Evolutionary conservation across 2,329 filamentous ascomycete genomes (phyloP).

Genomic region (Daldinia eschscholtzii): DNA sequence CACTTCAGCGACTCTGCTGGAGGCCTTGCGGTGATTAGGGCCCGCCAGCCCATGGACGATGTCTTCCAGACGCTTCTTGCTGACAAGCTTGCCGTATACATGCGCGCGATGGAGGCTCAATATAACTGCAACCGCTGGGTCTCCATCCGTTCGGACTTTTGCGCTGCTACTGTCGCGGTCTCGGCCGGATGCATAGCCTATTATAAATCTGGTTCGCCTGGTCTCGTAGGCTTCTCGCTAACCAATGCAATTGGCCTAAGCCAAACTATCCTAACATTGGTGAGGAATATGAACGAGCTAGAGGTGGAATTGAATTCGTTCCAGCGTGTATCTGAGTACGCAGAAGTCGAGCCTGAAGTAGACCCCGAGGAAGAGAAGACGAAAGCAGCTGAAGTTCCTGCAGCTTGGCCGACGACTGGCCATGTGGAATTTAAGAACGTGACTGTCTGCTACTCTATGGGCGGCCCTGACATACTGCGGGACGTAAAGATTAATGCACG

Average conservation of each 20-base stretch:
- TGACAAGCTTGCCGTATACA: constrained; percentile 49
- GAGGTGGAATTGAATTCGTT: constrained; percentile 46
- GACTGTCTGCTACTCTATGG: constrained; percentile 47
- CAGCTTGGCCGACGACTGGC: constrained; percentile 49
- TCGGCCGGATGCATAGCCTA: constrained; percentile 29
- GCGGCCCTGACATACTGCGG: constrained; percentile 50
- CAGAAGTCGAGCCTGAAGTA: constrained; percentile 49
- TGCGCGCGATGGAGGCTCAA: constrained; percentile 51
- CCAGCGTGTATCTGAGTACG: constrained; percentile 52
- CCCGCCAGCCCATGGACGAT: constrained; percentile 45
- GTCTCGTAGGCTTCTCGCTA: constrained; percentile 36
- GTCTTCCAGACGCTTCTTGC: constrained; percentile 50
- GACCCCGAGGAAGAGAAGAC: constrained; percentile 36
- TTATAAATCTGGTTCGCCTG: constrained; percentile 22
- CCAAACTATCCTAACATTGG: constrained; percentile 38
- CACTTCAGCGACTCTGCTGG: constrained; percentile 51
- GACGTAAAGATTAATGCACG: constrained; percentile 46
- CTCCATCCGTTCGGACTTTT: constrained; percentile 34
- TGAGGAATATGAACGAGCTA: constrained; percentile 41
- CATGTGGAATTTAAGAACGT: constrained; percentile 49
- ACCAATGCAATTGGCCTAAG: constrained; percentile 38
- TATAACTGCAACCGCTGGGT: constrained; percentile 45
- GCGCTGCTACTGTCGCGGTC: constrained; percentile 32
- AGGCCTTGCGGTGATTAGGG: constrained; percentile 51
- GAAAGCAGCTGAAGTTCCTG: constrained; percentile 36